Evolutionary conservation across 108 stramenopile species (phyloP).

Genomic region (Nannochloropsis oceanica): DNA sequence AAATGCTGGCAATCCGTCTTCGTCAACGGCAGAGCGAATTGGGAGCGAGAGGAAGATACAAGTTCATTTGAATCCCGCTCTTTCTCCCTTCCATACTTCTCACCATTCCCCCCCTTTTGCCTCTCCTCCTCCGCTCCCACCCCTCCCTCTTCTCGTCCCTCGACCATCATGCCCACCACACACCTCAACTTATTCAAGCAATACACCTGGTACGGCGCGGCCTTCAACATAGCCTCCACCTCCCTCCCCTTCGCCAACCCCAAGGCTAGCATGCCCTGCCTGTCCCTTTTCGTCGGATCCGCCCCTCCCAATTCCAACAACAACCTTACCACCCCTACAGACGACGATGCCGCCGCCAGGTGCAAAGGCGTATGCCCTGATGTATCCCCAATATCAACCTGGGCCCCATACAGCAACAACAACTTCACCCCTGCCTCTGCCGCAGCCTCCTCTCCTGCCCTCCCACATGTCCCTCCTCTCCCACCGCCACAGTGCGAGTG

Average conservation of each 20-base stretch:
- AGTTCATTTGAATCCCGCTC: background rate
- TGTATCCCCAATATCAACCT: background rate
- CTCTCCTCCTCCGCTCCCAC: background rate
- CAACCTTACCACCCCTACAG: background rate
- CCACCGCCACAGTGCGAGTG: background rate
- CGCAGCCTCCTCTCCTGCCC: background rate
- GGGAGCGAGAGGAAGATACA: background rate
- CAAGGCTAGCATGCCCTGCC: background rate
- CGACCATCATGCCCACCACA: background rate
- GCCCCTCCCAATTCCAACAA: background rate
- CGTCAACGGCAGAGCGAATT: background rate
- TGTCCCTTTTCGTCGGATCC: background rate
- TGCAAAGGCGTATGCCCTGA: background rate
- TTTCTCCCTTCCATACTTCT: background rate
- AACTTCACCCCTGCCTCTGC: background rate
- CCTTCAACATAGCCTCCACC: background rate
- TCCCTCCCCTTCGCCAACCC: background rate
- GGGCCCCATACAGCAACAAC: background rate
- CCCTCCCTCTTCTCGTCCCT: background rate
- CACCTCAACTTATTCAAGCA: background rate
- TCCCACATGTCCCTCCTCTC: background rate
- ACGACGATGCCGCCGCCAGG: background rate
- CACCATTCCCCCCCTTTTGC: background rate
- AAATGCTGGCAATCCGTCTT: background rate
- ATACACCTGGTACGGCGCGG: background rate